Percentiles rank a stretch among this genome's conserved stretches.
Conservation (phyloP, 2,329 filamentous ascomycete genomes). For the Cercospora zeina region DNA sequence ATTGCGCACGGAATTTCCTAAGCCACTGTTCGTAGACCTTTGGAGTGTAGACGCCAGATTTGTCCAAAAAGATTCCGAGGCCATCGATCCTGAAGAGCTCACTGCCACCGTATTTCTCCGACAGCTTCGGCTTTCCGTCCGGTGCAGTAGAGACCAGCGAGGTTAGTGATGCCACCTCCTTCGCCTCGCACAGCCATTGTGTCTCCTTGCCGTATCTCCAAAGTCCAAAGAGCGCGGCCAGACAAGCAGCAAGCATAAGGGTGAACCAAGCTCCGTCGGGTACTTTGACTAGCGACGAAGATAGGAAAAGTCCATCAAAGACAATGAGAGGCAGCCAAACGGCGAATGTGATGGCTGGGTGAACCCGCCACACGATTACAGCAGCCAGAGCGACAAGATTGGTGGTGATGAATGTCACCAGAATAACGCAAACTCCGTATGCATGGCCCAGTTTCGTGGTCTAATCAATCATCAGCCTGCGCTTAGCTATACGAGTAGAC, state of each 20-base stretch:
- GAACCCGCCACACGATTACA: slow-evolving; percentile 69
- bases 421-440: slow-evolving; percentile 76
- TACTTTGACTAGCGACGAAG: slow-evolving; percentile 68
- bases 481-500: slow-evolving; percentile 50
- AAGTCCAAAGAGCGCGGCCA: slow-evolving; percentile 66
- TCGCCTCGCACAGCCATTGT: slow-evolving; percentile 69
- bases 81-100: slow-evolving; percentile 49
- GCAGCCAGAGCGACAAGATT: slow-evolving; percentile 71
- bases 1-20: slow-evolving; percentile 31
- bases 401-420: slow-evolving; percentile 75
- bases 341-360: slow-evolving; percentile 59
- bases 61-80: slow-evolving; percentile 77
- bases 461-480: slow-evolving; percentile 33
- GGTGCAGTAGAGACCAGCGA: slow-evolving; percentile 45
- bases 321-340: slow-evolving; percentile 63
- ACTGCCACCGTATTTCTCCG: slow-evolving; percentile 36
- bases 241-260: slow-evolving; percentile 60
- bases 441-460: slow-evolving; percentile 70
- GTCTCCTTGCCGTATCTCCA: slow-evolving; percentile 79
- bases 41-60: slow-evolving; percentile 56
- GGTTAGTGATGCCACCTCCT: slow-evolving; percentile 57
- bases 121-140: slow-evolving; percentile 31
- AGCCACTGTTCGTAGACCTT: slow-evolving; percentile 34
- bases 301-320: slow-evolving; percentile 68
- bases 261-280: slow-evolving; percentile 79